Evolutionary conservation across 2,329 filamentous ascomycete species (phyloP).

Genomic region (Hypoxylon sp.): DNA sequence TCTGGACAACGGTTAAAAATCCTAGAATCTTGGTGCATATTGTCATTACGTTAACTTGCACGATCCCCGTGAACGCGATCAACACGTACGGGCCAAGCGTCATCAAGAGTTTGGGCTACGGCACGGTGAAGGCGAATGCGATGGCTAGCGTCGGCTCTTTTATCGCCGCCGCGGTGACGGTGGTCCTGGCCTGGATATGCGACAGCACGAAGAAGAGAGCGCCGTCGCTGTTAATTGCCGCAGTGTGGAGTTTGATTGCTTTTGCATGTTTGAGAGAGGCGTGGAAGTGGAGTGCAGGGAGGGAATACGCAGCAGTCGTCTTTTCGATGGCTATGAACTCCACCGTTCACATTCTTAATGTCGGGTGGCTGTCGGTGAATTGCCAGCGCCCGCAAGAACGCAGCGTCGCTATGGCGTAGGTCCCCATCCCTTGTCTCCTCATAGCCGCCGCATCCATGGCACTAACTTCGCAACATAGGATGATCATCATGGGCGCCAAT

Average conservation of each 20-base stretch:
- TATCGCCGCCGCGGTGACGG: slow-evolving; percentile 38
- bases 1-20: slow-evolving; percentile 54
- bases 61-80: slow-evolving; percentile 46
- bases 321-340: slow-evolving; percentile 49
- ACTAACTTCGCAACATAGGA: slow-evolving; percentile 42
- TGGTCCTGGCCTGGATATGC: slow-evolving; percentile 43
- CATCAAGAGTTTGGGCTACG: slow-evolving; percentile 52
- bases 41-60: slow-evolving; percentile 47
- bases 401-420: slow-evolving; percentile 53
- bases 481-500: slow-evolving; percentile 54
- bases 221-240: slow-evolving; percentile 55
- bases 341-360: slow-evolving; percentile 55
- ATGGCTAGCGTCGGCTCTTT: slow-evolving; percentile 48
- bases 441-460: not conserved
- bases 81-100: slow-evolving; percentile 52
- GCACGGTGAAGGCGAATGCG: slow-evolving; percentile 49
- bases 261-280: slow-evolving; percentile 55
- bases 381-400: slow-evolving; percentile 51
- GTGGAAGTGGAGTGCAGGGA: slow-evolving; percentile 40
- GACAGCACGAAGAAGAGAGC: slow-evolving; percentile 55
- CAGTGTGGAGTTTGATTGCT: slow-evolving; percentile 58
- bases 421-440: slow-evolving; percentile 16
- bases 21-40: slow-evolving; percentile 51
- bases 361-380: slow-evolving; percentile 52
- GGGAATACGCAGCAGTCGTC: slow-evolving; percentile 49